Evolutionary conservation across 495 filamentous ascomycete species (phyloP).

Genomic region (Aspergillus saccharolyticus): DNA sequence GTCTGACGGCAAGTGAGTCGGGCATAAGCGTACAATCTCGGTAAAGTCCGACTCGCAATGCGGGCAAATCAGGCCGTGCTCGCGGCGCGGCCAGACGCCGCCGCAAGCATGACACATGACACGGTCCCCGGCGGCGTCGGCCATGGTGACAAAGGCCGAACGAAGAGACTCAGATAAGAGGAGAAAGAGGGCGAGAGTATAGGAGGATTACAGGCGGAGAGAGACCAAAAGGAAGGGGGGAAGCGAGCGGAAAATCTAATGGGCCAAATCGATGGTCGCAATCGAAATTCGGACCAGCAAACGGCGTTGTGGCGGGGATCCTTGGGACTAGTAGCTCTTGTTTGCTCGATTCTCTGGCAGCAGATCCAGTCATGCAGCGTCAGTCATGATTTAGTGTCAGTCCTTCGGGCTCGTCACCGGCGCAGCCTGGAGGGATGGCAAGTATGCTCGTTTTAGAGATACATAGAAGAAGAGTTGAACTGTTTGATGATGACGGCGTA

Average conservation of each 20-base stretch:
- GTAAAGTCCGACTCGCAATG: conserved; percentile 69
- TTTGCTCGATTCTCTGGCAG: background rate
- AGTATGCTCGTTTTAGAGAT: background rate
- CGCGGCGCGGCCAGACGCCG: conserved; percentile 71
- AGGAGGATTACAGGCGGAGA: background rate
- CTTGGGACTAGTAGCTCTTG: background rate
- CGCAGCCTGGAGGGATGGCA: background rate
- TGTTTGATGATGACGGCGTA: background rate
- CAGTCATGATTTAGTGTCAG: background rate
- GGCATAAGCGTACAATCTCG: conserved; percentile 58
- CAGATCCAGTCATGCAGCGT: background rate
- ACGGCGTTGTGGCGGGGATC: background rate
- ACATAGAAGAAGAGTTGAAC: background rate
- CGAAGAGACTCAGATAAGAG: background rate
- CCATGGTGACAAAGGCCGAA: conserved; percentile 20
- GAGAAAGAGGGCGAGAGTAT: background rate
- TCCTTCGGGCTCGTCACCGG: background rate
- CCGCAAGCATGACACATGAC: conserved; percentile 79
- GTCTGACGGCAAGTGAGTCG: conserved; percentile 21
- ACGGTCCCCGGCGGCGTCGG: conserved; percentile 48
- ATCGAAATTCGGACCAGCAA: background rate
- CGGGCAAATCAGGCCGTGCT: conserved; percentile 67
- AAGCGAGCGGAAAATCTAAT: background rate
- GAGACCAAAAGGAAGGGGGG: background rate
- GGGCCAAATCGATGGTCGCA: background rate